Base-by-base conservation (phyloP, 306 rosid genomes). In the Pterocarpus santalinus region DNA sequence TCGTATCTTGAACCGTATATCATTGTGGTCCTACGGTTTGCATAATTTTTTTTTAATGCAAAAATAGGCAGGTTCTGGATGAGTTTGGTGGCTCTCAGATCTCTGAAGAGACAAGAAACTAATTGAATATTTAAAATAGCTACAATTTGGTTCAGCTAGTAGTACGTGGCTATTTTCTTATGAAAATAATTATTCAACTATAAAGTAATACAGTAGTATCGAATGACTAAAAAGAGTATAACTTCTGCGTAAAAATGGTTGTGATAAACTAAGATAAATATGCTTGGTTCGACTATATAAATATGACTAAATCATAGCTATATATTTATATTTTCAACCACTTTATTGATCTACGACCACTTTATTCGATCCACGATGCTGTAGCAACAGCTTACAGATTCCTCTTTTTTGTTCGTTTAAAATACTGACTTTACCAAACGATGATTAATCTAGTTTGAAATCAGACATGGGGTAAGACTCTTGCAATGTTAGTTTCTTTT, bases 21-120 rank as follows among this genome's bases (percentile, higher is more conserved):
- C 10, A 66, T 67, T 52, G 61, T 51, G 81, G 78, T 43, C 83
- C 78, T 58, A 77, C 72, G 39, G n/a, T 81, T 67, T 74, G 70
- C 66, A 81, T 71, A 36, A 73, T 61, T 2, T 52, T 2, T 36
- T 58, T 4, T 16, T 69, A 74, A 22, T 22, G 28, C 28, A 22
- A 22, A 84, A 73, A 60, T 51, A 51, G 17, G 57, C 28, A 60
- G 51, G 43, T 51, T 53, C 30, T 47, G 58, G 17, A 83, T 68
- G 46, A 79, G 84, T 69, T 75, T 68, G 75, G 69, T 68, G 56
- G 47, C 51, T 47, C 11, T 73, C 8, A 47, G 1, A 77, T 41
- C 63, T 62, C 62, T 52, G 41, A 9, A 66, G 15, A 36, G 15
- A 55, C 28, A 39, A 67, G 16, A 66, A 57, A 66, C 61, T 47